Evolutionary conservation across 495 filamentous ascomycete species (phyloP).

Genomic region (Hypoxylon trugodes): DNA sequence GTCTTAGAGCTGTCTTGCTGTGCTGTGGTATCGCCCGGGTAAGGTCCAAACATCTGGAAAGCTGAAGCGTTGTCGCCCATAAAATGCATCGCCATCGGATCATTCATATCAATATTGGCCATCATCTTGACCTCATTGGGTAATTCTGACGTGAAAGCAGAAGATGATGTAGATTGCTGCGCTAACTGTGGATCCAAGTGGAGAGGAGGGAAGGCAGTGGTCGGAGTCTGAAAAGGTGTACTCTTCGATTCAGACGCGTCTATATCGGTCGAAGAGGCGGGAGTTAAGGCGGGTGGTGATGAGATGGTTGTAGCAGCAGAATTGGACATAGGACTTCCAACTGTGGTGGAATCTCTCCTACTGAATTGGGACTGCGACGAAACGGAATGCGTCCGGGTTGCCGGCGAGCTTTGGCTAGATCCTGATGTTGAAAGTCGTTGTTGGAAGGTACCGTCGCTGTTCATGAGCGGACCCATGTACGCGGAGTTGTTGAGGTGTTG

Average conservation of each 20-base stretch:
- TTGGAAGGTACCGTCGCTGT: slow-evolving; percentile 6
- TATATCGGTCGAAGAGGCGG: slow-evolving; percentile 29
- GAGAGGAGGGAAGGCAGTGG: slow-evolving; percentile 19
- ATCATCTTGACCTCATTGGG: slow-evolving; percentile 43
- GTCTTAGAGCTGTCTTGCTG: neutral
- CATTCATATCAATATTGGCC: slow-evolving; percentile 37
- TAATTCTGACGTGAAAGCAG: slow-evolving; percentile 44
- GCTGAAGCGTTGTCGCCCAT: slow-evolving; percentile 19
- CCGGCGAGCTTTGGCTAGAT: slow-evolving; percentile 24
- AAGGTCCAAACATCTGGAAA: slow-evolving; percentile 23
- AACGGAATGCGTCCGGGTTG: slow-evolving; percentile 24
- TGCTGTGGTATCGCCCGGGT: neutral
- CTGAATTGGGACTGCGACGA: slow-evolving; percentile 29
- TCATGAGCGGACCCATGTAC: slow-evolving; percentile 32
- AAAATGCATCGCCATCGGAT: slow-evolving; percentile 39
- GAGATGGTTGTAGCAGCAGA: slow-evolving; percentile 17
- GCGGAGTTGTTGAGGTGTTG: slow-evolving; percentile 28
- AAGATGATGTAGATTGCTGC: slow-evolving; percentile 25
- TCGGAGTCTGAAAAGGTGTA: slow-evolving; percentile 35
- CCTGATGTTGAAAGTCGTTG: slow-evolving; percentile 26
- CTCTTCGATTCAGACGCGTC: slow-evolving; percentile 23
- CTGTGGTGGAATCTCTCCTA: slow-evolving; percentile 15
- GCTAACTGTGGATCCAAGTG: slow-evolving; percentile 34
- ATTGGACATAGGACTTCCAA: slow-evolving; percentile 10
- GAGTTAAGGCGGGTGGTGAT: slow-evolving; percentile 42